Percentiles rank a stretch among this genome's conserved stretches.
phyloP scores from a whole-genome alignment of 805 yeast genomes.

The Jamesozyma rosinii region DNA sequence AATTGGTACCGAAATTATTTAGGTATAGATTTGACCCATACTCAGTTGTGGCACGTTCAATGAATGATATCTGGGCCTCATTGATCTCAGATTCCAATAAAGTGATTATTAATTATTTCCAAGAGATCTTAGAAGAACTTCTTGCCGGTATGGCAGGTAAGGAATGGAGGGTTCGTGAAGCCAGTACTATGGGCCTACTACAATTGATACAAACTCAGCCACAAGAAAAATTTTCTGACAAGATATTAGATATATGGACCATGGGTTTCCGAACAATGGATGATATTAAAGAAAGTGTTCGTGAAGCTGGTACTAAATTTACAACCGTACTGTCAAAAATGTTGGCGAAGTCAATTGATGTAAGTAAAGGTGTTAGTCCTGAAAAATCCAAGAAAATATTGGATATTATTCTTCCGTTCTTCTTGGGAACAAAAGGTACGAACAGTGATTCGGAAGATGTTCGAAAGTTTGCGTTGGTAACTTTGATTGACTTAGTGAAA shows the following conservation, averaged over 20 bases:
- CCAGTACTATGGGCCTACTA: constrained; percentile 61
- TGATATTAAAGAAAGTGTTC: constrained; percentile 88
- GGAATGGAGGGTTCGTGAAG: constrained; percentile 93
- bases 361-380: constrained; percentile 33
- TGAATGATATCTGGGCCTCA: constrained; percentile 82
- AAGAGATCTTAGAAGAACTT: constrained; percentile 54
- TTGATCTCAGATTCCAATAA: constrained; percentile 49
- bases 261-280: constrained; percentile 86
- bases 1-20: constrained; percentile 71
- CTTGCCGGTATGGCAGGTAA: constrained; percentile 60
- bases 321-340: constrained; percentile 58
- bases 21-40: constrained; percentile 83
- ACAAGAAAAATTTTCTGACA: constrained; percentile 38
- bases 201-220: constrained; percentile 61
- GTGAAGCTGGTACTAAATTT: constrained; percentile 66
- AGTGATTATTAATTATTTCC: constrained; percentile 46
- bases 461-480: constrained; percentile 61
- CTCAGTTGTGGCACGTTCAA: constrained; percentile 61
- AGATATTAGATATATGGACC: constrained; percentile 66
- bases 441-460: constrained; percentile 83
- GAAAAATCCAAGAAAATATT: constrained; percentile 40
- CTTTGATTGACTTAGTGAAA: constrained; percentile 61
- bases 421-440: constrained; percentile 70
- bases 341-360: constrained; percentile 49
- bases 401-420: constrained; percentile 59